phyloP scores from a whole-genome alignment of 805 yeast genomes.

The Wickerhamiella parazyma region DNA sequence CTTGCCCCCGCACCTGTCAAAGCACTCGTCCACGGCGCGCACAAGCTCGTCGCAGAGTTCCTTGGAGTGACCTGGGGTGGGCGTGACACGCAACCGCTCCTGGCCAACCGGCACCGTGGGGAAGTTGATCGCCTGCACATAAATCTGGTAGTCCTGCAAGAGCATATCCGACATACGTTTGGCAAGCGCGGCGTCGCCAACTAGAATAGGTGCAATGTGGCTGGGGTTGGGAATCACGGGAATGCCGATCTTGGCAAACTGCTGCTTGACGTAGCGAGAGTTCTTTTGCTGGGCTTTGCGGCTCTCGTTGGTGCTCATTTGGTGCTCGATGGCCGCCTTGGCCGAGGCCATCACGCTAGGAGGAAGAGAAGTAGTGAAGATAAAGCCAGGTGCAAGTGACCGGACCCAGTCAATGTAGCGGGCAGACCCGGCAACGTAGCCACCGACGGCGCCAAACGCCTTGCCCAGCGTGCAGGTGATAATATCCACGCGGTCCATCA shows the following conservation, averaged over 20 bases:
- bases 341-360: constrained; percentile 98
- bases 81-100: constrained; percentile 95
- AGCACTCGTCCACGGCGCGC: constrained; percentile 67
- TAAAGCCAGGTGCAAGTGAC: constrained; percentile 93
- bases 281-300: constrained; percentile 75
- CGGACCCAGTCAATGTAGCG: constrained; percentile 87
- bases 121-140: constrained; percentile 96
- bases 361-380: constrained; percentile 91
- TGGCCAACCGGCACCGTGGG: constrained; percentile 95
- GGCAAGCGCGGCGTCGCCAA: constrained; percentile 90
- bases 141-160: constrained; percentile 70
- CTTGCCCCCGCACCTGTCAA: constrained; percentile 57
- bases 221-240: constrained; percentile 97
- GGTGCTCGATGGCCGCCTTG: constrained; percentile 71
- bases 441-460: constrained; percentile 95
- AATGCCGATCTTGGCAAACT: constrained; percentile 55
- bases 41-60: constrained; percentile 65
- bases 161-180: constrained; percentile 82
- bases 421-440: constrained; percentile 84
- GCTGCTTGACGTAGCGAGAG: constrained; percentile 71
- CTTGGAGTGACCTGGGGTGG: constrained; percentile 89
- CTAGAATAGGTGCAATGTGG: constrained; percentile 88
- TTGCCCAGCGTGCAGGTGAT: constrained; percentile 96
- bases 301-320: constrained; percentile 60
- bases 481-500: constrained; percentile 85